Evolutionary conservation across 192 early-diverging fungal species (phyloP).

Genomic region (Diversispora eburnea): DNA sequence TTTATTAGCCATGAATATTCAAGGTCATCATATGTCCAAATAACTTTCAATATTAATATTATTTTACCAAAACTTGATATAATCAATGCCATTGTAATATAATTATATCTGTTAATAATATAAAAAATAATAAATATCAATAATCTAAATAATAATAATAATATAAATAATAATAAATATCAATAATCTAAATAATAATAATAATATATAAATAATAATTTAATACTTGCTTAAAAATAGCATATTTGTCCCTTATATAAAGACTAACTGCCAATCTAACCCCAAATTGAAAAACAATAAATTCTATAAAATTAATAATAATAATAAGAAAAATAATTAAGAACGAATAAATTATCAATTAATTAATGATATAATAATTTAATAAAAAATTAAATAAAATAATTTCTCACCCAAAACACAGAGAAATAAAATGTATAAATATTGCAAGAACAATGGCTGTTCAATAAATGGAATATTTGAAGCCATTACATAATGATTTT

Average conservation of each 20-base stretch:
- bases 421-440: slow-evolving; percentile 68
- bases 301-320: slow-evolving; percentile 39
- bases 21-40: slow-evolving; percentile 85
- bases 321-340: neutral
- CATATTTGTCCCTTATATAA: slow-evolving; percentile 40
- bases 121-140: neutral
- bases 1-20: slow-evolving; percentile 82
- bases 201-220: slow-evolving; percentile 5
- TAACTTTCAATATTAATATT: slow-evolving; percentile 81
- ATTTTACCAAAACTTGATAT: slow-evolving; percentile 86
- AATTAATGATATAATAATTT: no score
- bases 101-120: slow-evolving; percentile 49
- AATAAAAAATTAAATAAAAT: neutral
- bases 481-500: slow-evolving; percentile 54
- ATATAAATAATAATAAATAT: neutral
- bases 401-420: slow-evolving; percentile 57
- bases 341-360: no score
- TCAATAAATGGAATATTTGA: slow-evolving; percentile 59
- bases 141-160: neutral
- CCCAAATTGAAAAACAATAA: slow-evolving; percentile 54
- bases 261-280: slow-evolving; percentile 51
- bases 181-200: neutral
- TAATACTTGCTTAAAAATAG: slow-evolving; percentile 41
- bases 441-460: slow-evolving; percentile 65
- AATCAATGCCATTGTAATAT: slow-evolving; percentile 66